phyloP scores from a whole-genome alignment of 1,284 basidiomycete species.

The Takashimella tepidaria region DNA sequence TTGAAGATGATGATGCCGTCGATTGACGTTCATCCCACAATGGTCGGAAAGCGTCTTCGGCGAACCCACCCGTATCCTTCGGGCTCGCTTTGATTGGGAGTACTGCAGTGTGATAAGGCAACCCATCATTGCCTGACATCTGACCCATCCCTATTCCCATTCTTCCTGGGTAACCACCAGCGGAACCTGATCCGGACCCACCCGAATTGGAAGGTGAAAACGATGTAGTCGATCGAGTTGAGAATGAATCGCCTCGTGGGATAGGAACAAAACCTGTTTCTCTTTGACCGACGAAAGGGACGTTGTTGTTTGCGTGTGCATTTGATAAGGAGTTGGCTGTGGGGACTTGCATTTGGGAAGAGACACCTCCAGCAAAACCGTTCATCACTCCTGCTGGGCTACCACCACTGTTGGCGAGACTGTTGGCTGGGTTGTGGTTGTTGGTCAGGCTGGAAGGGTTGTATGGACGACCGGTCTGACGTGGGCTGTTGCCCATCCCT shows the following conservation, averaged over 20 bases:
- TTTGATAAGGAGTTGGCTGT: not conserved
- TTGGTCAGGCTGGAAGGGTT: not conserved
- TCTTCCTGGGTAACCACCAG: not conserved
- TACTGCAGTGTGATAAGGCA: conserved; percentile 30
- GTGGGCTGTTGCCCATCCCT: conserved; percentile 22
- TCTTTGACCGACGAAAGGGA: conserved; percentile 13
- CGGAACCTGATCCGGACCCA: too few species aligned
- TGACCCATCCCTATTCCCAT: not conserved
- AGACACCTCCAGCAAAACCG: too few species aligned
- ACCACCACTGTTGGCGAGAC: not conserved
- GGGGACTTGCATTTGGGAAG: not conserved
- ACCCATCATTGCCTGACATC: not conserved
- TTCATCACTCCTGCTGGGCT: not conserved
- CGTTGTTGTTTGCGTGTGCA: too few species aligned
- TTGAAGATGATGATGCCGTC: not conserved
- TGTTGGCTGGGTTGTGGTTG: not conserved
- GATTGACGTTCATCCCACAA: conserved; percentile 21
- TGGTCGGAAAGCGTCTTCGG: conserved; percentile 39
- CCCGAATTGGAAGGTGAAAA: not conserved
- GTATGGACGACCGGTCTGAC: conserved; percentile 11
- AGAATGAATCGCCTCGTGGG: conserved; percentile 2
- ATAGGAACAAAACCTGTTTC: conserved; percentile 23
- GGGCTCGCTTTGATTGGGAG: conserved; percentile 30
- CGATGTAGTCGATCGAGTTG: conserved; percentile 1
- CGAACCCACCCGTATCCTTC: conserved; percentile 32